Evolutionary conservation across 2,329 filamentous ascomycete species (phyloP).

Genomic region (Furcasterigmium sp.): DNA sequence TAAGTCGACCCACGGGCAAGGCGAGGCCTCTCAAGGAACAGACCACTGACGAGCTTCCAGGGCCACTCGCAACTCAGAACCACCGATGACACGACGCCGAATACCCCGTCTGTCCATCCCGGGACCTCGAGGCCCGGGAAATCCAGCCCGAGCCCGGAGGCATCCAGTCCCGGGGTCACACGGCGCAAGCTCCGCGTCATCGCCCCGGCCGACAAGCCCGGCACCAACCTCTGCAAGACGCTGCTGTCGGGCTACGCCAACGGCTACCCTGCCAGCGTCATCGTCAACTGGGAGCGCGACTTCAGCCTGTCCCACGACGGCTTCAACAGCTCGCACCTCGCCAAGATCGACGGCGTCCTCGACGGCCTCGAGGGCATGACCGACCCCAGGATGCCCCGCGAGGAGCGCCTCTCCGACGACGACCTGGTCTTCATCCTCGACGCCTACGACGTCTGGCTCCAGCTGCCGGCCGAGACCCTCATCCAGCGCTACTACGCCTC

Average conservation of each 20-base stretch:
- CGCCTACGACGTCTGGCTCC: constrained; percentile 33
- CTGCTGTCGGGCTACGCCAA: constrained; percentile 20
- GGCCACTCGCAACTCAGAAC: too few species aligned
- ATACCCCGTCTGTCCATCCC: too few species aligned
- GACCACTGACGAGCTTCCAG: too few species aligned
- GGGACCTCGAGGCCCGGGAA: too few species aligned
- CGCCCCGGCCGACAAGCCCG: constrained; percentile 17
- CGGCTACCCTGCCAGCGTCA: constrained; percentile 20
- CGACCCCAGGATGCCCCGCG: constrained; percentile 4
- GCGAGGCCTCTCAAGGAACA: too few species aligned
- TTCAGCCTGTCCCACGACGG: constrained; percentile 9
- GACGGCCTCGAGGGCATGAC: constrained; percentile 17
- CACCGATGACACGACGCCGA: too few species aligned
- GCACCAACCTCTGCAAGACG: constrained; percentile 23
- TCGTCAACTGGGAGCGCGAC: constrained; percentile 20
- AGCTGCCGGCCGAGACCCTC: constrained; percentile 28
- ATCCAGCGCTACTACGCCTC: constrained; percentile 27
- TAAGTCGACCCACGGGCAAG: too few species aligned
- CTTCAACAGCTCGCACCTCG: constrained; percentile 19
- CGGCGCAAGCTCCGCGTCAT: constrained; percentile 17
- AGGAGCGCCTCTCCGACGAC: constrained; percentile 13
- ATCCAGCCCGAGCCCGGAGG: too few species aligned
- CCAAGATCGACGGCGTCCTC: constrained; percentile 19
- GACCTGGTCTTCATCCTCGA: constrained; percentile 30
- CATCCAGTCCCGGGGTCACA: too few species aligned